Evolutionary conservation across 441 rosid species (phyloP).

Genomic region (Croton laevigatus): DNA sequence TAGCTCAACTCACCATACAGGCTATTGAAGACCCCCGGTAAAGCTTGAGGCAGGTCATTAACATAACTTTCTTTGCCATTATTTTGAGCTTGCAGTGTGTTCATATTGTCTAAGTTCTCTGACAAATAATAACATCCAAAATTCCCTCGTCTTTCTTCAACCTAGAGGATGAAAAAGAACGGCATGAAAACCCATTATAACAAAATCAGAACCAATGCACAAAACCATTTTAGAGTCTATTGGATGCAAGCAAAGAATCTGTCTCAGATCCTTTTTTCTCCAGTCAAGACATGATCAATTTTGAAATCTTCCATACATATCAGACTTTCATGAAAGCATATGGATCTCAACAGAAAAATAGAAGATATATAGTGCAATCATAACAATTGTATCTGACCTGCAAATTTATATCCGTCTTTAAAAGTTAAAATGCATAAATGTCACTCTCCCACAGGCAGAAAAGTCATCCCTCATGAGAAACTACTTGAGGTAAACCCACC

Average conservation of each 20-base stretch:
- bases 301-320: slow-evolving; percentile 1
- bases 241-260: background rate
- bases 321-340: background rate
- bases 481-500: slow-evolving; percentile 7
- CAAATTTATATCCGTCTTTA: background rate
- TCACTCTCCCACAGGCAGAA: background rate
- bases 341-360: background rate
- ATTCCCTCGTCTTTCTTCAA: slow-evolving; percentile 62
- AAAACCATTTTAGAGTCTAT: slow-evolving; percentile 2
- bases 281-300: background rate
- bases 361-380: background rate
- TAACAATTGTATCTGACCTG: background rate
- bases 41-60: slow-evolving; percentile 57
- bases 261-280: background rate
- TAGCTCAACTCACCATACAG: slow-evolving; percentile 52
- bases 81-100: slow-evolving; percentile 34
- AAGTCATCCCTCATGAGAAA: background rate
- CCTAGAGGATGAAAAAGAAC: slow-evolving; percentile 41
- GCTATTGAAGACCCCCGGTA: slow-evolving; percentile 60
- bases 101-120: slow-evolving; percentile 53
- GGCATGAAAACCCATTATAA: slow-evolving; percentile 13
- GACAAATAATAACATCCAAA: slow-evolving; percentile 74
- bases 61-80: slow-evolving; percentile 29
- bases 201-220: background rate
- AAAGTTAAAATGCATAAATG: background rate